Evolutionary conservation across 441 rosid genomes (phyloP).

Genomic region (Manihot esculenta): DNA sequence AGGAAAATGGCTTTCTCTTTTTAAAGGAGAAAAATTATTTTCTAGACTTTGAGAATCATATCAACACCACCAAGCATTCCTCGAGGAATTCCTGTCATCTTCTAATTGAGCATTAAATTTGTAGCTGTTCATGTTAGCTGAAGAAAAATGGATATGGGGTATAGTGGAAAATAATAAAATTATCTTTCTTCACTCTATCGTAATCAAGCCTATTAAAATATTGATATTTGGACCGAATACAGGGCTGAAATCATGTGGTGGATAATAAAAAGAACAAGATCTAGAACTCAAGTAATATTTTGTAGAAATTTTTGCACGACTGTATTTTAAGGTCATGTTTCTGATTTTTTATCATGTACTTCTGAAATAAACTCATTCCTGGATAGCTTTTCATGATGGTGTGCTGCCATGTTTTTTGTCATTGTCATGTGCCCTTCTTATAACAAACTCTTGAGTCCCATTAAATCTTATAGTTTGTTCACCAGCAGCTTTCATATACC

Average conservation of each 20-base stretch:
- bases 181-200: not conserved
- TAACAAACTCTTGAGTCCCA: not conserved
- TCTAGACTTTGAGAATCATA: no score
- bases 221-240: not conserved
- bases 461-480: not conserved
- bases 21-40: no score
- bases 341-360: no score
- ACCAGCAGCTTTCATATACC: not conserved
- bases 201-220: not conserved
- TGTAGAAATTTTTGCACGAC: not conserved
- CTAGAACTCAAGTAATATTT: not conserved
- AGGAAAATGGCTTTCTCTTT: no score
- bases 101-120: not conserved
- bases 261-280: not conserved
- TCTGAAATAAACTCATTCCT: no score
- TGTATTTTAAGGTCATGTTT: not conserved
- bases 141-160: not conserved
- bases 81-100: no score
- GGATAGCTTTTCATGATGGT: not conserved
- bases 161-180: not conserved
- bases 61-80: no score
- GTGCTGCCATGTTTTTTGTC: not conserved
- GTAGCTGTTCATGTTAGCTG: not conserved
- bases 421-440: not conserved
- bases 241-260: not conserved